These are phyloP conservation scores for Clonostachys byssicola DNA, from an alignment of 2,329 filamentous ascomycete genomes.

Conservation along the genomic window DNA sequence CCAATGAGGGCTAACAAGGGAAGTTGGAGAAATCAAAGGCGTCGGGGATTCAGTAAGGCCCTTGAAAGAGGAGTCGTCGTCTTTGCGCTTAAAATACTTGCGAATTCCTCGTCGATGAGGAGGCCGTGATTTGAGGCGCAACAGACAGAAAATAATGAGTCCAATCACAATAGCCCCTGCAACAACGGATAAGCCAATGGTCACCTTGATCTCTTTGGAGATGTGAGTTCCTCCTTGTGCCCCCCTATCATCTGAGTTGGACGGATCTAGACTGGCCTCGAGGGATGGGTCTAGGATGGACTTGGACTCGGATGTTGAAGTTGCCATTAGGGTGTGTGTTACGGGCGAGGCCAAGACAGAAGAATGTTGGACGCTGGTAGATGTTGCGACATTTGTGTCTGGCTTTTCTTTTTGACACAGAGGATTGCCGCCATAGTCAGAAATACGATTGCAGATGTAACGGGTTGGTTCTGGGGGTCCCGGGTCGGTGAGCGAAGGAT, in stretches of 20 bases:
- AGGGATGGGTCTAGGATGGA: constrained; percentile 10
- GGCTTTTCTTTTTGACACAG: constrained; percentile 5
- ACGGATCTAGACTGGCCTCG: constrained; percentile 6
- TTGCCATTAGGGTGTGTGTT: constrained; percentile 3
- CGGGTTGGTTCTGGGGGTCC: constrained; percentile 13
- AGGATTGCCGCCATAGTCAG: constrained; percentile 4
- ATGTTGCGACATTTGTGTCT: too few species aligned
- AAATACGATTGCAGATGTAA: constrained; percentile 11
- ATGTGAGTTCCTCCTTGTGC: not conserved
- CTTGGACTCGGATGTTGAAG: constrained; percentile 8
- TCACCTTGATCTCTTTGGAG: constrained; percentile 30
- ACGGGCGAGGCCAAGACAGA: constrained; percentile 1
- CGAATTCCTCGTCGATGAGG: constrained; percentile 1
- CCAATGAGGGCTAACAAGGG: constrained; percentile 30
- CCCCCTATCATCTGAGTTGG: not conserved
- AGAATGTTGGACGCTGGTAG: too few species aligned
- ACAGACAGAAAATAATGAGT: constrained; percentile 27
- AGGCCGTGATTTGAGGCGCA: constrained; percentile 20
- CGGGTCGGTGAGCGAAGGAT: constrained; percentile 13
- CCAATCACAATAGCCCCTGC: constrained; percentile 30
- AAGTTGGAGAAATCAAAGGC: constrained; percentile 29
- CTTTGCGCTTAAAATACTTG: not conserved
- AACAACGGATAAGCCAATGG: constrained; percentile 36
- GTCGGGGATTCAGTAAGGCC: constrained; percentile 6
- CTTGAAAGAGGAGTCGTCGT: not conserved